phyloP scores from a whole-genome alignment of 768 basidiomycete genomes.

The Clitopilus hobsonii region DNA sequence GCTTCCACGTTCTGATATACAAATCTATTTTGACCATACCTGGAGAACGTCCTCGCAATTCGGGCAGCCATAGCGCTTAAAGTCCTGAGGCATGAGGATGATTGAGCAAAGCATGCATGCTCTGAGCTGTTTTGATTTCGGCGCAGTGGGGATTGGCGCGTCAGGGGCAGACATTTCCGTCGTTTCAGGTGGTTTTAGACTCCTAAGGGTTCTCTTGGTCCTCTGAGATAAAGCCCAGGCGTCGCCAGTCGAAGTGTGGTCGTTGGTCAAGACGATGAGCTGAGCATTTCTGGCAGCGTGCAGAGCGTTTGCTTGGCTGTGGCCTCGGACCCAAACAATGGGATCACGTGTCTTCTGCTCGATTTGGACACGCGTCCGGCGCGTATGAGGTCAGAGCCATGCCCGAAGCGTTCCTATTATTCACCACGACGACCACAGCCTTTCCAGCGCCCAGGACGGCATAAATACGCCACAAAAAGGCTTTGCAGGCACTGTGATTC shows the following conservation, averaged over 20 bases:
- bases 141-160: constrained; percentile 47
- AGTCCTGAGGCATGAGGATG: constrained; percentile 80
- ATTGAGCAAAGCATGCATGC: constrained; percentile 95
- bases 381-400: not conserved
- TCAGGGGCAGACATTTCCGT: constrained; percentile 8
- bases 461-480: not conserved
- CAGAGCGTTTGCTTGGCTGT: not conserved
- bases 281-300: not conserved
- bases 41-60: constrained; percentile 96
- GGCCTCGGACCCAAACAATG: not conserved
- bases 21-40: constrained; percentile 36
- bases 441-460: not conserved
- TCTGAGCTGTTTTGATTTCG: constrained; percentile 70
- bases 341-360: not conserved
- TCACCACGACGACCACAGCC: not conserved
- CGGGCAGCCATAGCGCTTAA: constrained; percentile 83
- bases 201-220: no score
- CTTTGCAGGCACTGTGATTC: not conserved
- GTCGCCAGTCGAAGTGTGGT: not conserved
- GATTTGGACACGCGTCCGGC: not conserved
- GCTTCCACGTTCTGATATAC: not conserved
- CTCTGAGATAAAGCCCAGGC: no score
- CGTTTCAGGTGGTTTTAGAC: not conserved
- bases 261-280: not conserved
- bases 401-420: not conserved